phyloP scores from a whole-genome alignment of 2,329 filamentous ascomycete genomes.

The Fusarium verrucosum region DNA sequence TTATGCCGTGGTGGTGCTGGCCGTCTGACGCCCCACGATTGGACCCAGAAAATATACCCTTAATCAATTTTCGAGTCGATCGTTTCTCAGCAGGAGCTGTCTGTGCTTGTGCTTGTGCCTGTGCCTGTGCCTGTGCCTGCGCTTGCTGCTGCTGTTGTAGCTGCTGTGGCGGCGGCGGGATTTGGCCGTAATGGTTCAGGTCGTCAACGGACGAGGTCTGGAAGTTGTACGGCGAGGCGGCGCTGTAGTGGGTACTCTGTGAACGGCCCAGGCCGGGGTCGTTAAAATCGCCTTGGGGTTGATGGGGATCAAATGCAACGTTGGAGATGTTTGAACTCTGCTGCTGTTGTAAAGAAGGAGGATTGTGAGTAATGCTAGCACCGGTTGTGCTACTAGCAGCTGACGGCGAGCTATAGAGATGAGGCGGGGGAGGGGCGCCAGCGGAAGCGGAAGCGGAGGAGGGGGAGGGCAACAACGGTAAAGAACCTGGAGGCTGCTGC shows the following conservation, averaged over 20 bases:
- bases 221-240: conserved; percentile 47
- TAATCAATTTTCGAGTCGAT: conserved; percentile 64
- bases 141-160: conserved; percentile 50
- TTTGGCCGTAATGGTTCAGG: conserved; percentile 44
- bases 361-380: conserved; percentile 42
- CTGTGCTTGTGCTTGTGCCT: conserved; percentile 39
- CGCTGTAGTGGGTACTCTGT: conserved; percentile 61
- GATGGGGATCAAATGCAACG: conserved; percentile 48
- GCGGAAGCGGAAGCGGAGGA: conserved; percentile 31
- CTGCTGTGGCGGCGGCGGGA: conserved; percentile 45
- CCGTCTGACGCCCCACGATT: conserved; percentile 44
- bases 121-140: neutral
- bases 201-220: conserved; percentile 56
- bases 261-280: conserved; percentile 58
- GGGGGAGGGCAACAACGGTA: conserved; percentile 29
- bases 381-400: conserved; percentile 39
- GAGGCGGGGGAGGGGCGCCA: conserved; percentile 42
- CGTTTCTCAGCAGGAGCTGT: conserved; percentile 54
- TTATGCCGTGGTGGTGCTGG: conserved; percentile 45
- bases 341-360: conserved; percentile 46
- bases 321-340: conserved; percentile 40
- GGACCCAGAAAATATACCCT: conserved; percentile 61
- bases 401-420: conserved; percentile 46
- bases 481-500: conserved; percentile 30
- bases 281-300: conserved; percentile 55